A percentile compares a stretch with the other conserved stretches of the same genome.
phyloP scores from a whole-genome alignment of 805 yeast genomes.

The Barnettozyma sucrosica region DNA sequence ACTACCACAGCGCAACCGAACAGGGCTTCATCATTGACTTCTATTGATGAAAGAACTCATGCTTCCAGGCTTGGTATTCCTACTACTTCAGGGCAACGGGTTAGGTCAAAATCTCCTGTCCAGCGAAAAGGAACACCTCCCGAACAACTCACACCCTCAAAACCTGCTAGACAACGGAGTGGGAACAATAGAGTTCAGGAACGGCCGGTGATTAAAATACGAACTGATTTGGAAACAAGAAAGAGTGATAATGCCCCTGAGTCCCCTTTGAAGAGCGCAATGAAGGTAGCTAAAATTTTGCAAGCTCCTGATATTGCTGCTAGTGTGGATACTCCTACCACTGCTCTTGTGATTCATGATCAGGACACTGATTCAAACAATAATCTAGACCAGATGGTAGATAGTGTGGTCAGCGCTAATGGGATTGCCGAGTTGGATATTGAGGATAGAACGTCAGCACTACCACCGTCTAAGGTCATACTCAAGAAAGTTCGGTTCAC shows the following conservation, averaged over 20 bases:
- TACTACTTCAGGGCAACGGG: not conserved
- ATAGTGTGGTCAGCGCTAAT: not conserved
- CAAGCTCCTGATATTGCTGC: not conserved
- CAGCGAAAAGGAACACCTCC: slow-evolving; percentile 3
- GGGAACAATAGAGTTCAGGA: not conserved
- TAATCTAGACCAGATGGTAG: not conserved
- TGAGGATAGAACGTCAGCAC: not conserved
- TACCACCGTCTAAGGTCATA: slow-evolving; percentile 2
- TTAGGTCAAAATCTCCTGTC: slow-evolving; percentile 17
- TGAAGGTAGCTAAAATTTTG: not conserved
- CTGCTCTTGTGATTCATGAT: not conserved
- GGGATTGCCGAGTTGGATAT: not conserved
- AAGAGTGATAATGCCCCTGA: not conserved
- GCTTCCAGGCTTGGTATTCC: not conserved
- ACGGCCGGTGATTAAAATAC: not conserved
- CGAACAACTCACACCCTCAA: not conserved
- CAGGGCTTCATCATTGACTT: slow-evolving; percentile 19
- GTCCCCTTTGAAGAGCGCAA: slow-evolving; percentile 7
- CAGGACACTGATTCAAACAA: not conserved
- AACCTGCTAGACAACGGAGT: not conserved
- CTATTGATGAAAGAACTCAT: slow-evolving; percentile 10
- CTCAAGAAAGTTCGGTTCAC: slow-evolving; percentile 25
- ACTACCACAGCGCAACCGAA: slow-evolving; percentile 8
- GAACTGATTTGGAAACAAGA: not conserved
- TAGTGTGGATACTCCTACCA: not conserved